These are phyloP conservation scores for Saccharomycopsis javanensis DNA, from an alignment of 805 yeast genomes.

Conservation along the genomic window DNA sequence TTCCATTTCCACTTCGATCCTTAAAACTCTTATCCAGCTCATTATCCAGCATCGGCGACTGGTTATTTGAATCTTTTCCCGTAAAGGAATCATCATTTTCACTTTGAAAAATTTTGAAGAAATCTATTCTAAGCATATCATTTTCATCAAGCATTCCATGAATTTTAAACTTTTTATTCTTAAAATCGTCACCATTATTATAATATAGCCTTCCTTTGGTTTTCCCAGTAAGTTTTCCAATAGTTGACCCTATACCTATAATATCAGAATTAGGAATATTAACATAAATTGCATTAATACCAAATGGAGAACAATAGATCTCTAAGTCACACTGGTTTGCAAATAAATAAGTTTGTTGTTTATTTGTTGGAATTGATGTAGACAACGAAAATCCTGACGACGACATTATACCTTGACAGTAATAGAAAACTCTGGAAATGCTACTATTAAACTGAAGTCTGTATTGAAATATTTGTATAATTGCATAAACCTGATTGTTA, in stretches of 20 bases:
- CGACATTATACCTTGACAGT: background rate
- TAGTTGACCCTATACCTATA: constrained; percentile 46
- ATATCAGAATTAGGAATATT: constrained; percentile 39
- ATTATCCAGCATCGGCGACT: background rate
- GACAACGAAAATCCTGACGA: constrained; percentile 9
- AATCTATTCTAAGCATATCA: constrained; percentile 39
- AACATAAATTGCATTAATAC: constrained; percentile 41
- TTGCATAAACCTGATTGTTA: too few relatives aligned
- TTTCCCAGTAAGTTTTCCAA: constrained; percentile 46
- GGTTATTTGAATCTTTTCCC: background rate
- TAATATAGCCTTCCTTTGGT: constrained; percentile 41
- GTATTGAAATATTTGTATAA: too few relatives aligned
- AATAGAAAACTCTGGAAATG: background rate
- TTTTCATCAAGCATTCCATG: constrained; percentile 40
- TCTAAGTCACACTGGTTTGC: constrained; percentile 44
- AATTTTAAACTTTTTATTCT: constrained; percentile 38
- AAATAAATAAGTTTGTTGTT: constrained; percentile 28
- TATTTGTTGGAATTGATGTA: constrained; percentile 10
- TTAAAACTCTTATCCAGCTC: background rate
- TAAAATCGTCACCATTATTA: constrained; percentile 37
- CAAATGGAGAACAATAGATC: constrained; percentile 49
- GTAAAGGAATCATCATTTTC: background rate
- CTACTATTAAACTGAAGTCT: too few relatives aligned
- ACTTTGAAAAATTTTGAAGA: constrained; percentile 34
- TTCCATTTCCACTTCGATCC: constrained; percentile 2